Evolutionary conservation across 75 land plant genomes (phyloP), one percentile per base, ranked within the genome.

Genomic region (Sequoia sempervirens): DNA sequence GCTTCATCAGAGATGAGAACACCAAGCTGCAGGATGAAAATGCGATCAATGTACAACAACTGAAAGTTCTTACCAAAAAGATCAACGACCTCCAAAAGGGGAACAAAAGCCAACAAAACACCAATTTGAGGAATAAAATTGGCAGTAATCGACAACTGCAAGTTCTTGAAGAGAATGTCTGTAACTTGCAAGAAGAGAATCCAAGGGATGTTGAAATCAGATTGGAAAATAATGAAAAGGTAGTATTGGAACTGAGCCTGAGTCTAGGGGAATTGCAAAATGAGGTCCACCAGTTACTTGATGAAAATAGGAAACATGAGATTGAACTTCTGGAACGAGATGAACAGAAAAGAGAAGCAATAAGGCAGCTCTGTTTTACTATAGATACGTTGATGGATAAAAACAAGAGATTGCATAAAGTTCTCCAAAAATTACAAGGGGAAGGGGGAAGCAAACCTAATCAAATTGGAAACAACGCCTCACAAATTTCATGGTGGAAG

Each of bases 311-410:
- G 79, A 38, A 34, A 41, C 89, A 86, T 28, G 87, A 80, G 82
- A 85, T 56, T 45, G 72, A 86, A 82, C 47, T 93, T 3, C 52
- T 30, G 41, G 85, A 82, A 50, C 89, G 89, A 64, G 86, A 91
- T 82, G 95, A 91, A 80, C 89, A 91, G 86, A 91, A 91, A 82
- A 85, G 89, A 81, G 91, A 93, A 41, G 93, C 80, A 2, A 76
- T 13, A 15, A 84, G 50, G 12, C 50, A 46, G 11, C 50, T 9
- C 12, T 46, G 50, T 46, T 46, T 46, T 46, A 46, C 50, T 46
- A 2, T 46, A 7, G 50, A 46, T 46, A 7, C 11, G 1, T 46
- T 46, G 12, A 46, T 46, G 50, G 50, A 46, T 46, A 46, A 10
- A 9, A 46, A 46, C 11, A 46, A 46, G 50, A 46, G 50, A 46